Percentiles rank a stretch among this genome's conserved stretches.
Conservation (phyloP, 1,284 basidiomycete genomes). For the Pseudozyma thailandica region DNA sequence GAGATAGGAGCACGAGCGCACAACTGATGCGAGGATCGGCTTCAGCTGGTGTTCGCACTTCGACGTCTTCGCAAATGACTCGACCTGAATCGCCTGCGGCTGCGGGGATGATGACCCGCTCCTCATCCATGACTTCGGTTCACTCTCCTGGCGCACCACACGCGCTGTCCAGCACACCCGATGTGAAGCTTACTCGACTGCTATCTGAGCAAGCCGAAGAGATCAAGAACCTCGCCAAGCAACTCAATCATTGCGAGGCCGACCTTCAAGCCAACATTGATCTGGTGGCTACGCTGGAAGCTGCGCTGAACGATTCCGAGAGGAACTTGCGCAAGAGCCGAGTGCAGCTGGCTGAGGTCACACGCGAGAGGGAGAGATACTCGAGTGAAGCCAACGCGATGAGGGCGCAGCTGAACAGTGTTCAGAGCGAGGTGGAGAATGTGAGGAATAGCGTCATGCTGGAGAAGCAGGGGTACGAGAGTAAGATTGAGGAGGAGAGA, state of each 20-base stretch:
- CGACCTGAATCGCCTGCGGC: constrained; percentile 54
- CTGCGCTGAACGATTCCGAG: constrained; percentile 61
- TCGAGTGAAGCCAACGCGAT: constrained; percentile 54
- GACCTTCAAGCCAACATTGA: constrained; percentile 92
- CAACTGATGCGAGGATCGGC: constrained; percentile 8
- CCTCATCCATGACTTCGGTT: constrained; percentile 54
- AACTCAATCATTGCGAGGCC: constrained; percentile 86
- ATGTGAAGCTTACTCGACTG: constrained; percentile 63
- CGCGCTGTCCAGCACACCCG: constrained; percentile 5
- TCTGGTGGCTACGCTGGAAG: constrained; percentile 73
- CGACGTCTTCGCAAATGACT: constrained; percentile 52
- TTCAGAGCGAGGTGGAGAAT: constrained; percentile 56
- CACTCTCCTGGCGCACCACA: constrained; percentile 32
- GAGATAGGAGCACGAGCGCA: neutral
- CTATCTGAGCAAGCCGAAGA: constrained; percentile 81
- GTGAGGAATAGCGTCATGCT: constrained; percentile 54
- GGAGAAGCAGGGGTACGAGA: constrained; percentile 60
- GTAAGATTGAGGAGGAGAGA: constrained; percentile 54
- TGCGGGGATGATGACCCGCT: constrained; percentile 47
- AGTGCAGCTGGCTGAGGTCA: constrained; percentile 61
- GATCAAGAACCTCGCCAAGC: constrained; percentile 87
- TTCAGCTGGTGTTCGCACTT: constrained; percentile 44
- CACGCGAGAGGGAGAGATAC: constrained; percentile 58
- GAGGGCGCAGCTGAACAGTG: constrained; percentile 50
- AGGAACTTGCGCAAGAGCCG: constrained; percentile 62